Evolutionary conservation across 768 basidiomycete species (phyloP).

Genomic region (Pholiota conissans): DNA sequence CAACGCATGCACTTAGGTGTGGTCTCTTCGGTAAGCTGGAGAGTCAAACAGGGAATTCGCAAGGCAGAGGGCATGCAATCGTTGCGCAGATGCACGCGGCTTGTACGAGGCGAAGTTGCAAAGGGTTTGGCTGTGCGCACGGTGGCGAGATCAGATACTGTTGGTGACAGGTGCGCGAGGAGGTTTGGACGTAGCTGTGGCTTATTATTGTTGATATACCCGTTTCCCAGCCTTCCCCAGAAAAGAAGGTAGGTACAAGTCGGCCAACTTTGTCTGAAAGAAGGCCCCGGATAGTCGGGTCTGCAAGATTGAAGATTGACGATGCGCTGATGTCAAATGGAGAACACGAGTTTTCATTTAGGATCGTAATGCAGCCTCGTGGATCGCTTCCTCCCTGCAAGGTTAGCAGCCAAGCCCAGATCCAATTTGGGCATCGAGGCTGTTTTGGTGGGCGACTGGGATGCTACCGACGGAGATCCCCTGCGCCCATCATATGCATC

Average conservation of each 20-base stretch:
- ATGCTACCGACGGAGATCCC: not conserved
- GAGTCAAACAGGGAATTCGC: constrained; percentile 36
- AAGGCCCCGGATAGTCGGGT: constrained; percentile 25
- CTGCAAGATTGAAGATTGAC: constrained; percentile 19
- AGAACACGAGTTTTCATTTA: constrained; percentile 37
- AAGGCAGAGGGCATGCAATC: constrained; percentile 51
- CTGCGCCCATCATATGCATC: not conserved
- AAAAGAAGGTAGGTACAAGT: constrained; percentile 22
- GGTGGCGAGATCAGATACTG: constrained; percentile 18
- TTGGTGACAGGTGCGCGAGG: not conserved
- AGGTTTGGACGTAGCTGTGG: constrained; percentile 25
- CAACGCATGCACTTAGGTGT: constrained; percentile 10
- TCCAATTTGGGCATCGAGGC: not conserved
- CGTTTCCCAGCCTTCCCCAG: constrained; percentile 12
- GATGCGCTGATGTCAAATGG: constrained; percentile 30
- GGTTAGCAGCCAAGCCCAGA: constrained; percentile 13
- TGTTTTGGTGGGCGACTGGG: not conserved
- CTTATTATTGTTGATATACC: constrained; percentile 30
- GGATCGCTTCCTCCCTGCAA: constrained; percentile 21
- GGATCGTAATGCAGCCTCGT: constrained; percentile 39
- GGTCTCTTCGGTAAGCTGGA: constrained; percentile 21
- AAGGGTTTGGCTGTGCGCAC: constrained; percentile 31
- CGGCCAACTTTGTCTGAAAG: constrained; percentile 29
- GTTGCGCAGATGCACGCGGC: constrained; percentile 47
- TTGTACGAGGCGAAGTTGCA: constrained; percentile 35